These are phyloP conservation scores for Lepidium sativum DNA, from an alignment of 345 rosid species.

Conservation along the genomic window DNA sequence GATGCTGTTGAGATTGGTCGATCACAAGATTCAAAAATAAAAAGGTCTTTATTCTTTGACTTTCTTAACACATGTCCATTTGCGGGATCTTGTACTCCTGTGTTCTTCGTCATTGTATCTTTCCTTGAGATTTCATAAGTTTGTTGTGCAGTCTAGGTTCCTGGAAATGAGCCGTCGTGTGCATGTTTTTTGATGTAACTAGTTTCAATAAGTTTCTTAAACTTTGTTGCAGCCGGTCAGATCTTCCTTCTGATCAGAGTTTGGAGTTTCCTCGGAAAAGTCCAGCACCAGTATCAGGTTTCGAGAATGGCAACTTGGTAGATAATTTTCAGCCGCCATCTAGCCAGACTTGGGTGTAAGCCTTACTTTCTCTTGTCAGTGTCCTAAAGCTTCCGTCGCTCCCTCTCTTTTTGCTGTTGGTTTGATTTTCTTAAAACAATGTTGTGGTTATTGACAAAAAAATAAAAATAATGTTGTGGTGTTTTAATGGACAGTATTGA, in stretches of 20 bases:
- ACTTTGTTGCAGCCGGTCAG: constrained; percentile 26
- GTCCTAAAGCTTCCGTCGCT: not conserved
- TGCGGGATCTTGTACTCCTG: not conserved
- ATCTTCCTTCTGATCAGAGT: constrained; percentile 22
- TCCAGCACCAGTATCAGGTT: constrained; percentile 27
- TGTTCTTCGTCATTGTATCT: constrained; percentile 13
- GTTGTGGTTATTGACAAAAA: no score
- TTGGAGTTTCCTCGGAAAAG: constrained; percentile 21
- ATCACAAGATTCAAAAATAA: constrained; percentile 49
- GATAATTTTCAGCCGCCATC: constrained; percentile 26
- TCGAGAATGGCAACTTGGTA: constrained; percentile 17
- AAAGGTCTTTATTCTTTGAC: constrained; percentile 25
- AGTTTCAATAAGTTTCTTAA: not conserved
- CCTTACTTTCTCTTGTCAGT: constrained; percentile 3
- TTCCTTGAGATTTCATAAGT: no score
- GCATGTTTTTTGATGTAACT: constrained; percentile 1
- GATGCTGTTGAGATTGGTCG: constrained; percentile 44
- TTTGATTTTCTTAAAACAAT: not conserved
- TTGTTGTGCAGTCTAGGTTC: not conserved
- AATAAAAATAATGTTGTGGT: not conserved
- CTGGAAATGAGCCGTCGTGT: constrained; percentile 7
- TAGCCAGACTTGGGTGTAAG: constrained; percentile 36
- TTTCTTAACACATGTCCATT: not conserved
- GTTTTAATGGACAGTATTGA: constrained; percentile 1
- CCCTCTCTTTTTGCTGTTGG: not conserved